Evolutionary conservation across 2,329 filamentous ascomycete genomes (phyloP).

Genomic region (Nectriaceae sp.): DNA sequence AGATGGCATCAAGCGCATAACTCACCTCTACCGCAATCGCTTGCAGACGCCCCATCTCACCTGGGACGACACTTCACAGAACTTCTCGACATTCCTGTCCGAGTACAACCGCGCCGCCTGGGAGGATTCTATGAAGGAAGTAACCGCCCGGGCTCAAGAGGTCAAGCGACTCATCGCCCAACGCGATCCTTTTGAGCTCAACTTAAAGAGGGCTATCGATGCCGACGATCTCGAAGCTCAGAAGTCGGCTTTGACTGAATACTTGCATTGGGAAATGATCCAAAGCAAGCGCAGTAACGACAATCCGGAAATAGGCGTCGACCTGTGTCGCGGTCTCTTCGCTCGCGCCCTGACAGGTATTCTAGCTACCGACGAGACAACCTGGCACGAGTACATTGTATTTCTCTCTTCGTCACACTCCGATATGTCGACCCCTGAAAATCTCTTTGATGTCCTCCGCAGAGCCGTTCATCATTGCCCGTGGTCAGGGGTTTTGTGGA

Average conservation of each 20-base stretch:
- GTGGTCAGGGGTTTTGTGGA: constrained; percentile 91
- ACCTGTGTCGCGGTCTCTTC: constrained; percentile 68
- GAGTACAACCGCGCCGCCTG: constrained; percentile 71
- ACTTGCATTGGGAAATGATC: constrained; percentile 82
- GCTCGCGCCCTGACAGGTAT: constrained; percentile 71
- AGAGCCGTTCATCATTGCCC: constrained; percentile 88
- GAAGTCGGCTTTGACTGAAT: constrained; percentile 58
- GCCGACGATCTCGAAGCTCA: constrained; percentile 58
- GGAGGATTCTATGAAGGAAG: constrained; percentile 71
- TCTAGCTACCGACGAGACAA: constrained; percentile 71
- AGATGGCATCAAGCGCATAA: constrained; percentile 64
- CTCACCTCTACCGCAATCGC: constrained; percentile 69
- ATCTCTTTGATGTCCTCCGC: constrained; percentile 70
- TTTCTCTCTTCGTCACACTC: constrained; percentile 60
- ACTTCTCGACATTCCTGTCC: constrained; percentile 74
- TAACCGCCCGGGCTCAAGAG: constrained; percentile 62
- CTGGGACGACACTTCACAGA: constrained; percentile 74
- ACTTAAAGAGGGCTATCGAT: constrained; percentile 60
- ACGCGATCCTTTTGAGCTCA: constrained; percentile 69
- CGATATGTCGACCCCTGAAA: constrained; percentile 39
- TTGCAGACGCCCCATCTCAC: constrained; percentile 71
- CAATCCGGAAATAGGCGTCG: constrained; percentile 44
- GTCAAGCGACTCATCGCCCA: constrained; percentile 63
- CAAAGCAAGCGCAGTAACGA: constrained; percentile 56
- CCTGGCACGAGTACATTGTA: constrained; percentile 84